Evolutionary conservation across 2,329 filamentous ascomycete species (phyloP).

Genomic region (Beauveria scarabaeidicola): DNA sequence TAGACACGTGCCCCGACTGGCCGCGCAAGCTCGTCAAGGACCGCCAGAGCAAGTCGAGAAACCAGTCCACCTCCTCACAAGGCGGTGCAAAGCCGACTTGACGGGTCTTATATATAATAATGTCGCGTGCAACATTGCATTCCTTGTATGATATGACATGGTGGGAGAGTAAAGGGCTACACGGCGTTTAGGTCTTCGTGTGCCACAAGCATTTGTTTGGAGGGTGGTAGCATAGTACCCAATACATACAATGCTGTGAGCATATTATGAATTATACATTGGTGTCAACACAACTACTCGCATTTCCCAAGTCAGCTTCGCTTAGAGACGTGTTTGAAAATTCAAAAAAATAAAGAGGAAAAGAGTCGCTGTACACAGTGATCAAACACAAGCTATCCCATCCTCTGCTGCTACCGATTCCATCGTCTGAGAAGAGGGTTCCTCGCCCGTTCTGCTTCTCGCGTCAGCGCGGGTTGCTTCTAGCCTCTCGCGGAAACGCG

Average conservation of each 20-base stretch:
- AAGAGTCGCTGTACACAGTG: not conserved
- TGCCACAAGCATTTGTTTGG: not conserved
- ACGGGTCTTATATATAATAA: not conserved
- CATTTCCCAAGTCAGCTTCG: not conserved
- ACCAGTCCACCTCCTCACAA: conserved; percentile 26
- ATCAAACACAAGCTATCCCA: not conserved
- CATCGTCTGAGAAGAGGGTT: not conserved
- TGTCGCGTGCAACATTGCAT: not conserved
- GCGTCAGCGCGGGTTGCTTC: conserved; percentile 11
- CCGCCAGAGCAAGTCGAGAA: conserved; percentile 15
- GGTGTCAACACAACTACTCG: not conserved
- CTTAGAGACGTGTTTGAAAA: not conserved
- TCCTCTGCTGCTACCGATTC: not conserved
- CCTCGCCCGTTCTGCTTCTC: not conserved
- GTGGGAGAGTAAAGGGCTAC: not conserved
- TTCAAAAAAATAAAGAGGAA: not conserved
- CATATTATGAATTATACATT: not conserved
- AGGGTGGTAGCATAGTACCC: not conserved
- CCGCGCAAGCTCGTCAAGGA: conserved; percentile 55
- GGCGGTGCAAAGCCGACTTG: conserved; percentile 9
- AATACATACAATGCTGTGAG: not conserved
- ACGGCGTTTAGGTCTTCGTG: not conserved
- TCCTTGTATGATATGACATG: not conserved
- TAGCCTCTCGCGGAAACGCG: conserved; percentile 28
- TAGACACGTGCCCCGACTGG: conserved; percentile 89